Conservation (phyloP, 2,329 filamentous ascomycete species). For the Gremmenia infestans region DNA sequence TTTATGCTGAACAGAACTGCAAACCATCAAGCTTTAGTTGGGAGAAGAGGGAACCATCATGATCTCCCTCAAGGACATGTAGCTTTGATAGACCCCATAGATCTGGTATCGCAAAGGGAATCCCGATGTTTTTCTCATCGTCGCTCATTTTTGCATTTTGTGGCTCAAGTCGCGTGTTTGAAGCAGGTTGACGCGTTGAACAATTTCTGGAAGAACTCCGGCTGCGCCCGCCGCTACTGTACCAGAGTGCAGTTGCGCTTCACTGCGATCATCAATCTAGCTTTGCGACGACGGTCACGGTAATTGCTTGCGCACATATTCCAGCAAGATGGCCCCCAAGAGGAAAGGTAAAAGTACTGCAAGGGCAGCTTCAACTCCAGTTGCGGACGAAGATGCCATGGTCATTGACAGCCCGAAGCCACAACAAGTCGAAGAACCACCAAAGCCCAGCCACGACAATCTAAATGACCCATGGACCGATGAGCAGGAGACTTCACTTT, state of each 20-base stretch:
- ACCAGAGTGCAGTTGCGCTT: neutral
- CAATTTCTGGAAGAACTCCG: neutral
- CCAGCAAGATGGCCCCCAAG: slow-evolving; percentile 57
- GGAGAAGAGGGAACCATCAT: slow-evolving; percentile 29
- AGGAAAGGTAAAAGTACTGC: slow-evolving; percentile 58
- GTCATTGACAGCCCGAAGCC: slow-evolving; percentile 4
- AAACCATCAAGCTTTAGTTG: slow-evolving; percentile 28
- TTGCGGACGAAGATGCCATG: slow-evolving; percentile 35
- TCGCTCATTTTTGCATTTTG: slow-evolving; percentile 29
- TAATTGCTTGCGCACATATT: slow-evolving; percentile 1
- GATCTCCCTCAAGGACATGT: slow-evolving; percentile 31
- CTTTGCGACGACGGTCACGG: neutral
- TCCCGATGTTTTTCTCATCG: slow-evolving; percentile 36
- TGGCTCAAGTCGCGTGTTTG: slow-evolving; percentile 13
- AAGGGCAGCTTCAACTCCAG: slow-evolving; percentile 52
- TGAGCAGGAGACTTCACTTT: slow-evolving; percentile 86
- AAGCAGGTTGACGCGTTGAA: slow-evolving; percentile 7
- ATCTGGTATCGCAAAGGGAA: slow-evolving; percentile 60
- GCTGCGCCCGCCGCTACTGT: slow-evolving; percentile 10
- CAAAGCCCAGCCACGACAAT: slow-evolving; percentile 41
- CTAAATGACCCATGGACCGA: slow-evolving; percentile 83
- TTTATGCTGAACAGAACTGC: neutral
- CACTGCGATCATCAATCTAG: neutral
- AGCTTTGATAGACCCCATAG: slow-evolving; percentile 53
- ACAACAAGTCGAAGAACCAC: slow-evolving; percentile 21